These are phyloP conservation scores for Prototheca cutis DNA, from an alignment of 163 green algal genomes.

Conservation along the genomic window DNA sequence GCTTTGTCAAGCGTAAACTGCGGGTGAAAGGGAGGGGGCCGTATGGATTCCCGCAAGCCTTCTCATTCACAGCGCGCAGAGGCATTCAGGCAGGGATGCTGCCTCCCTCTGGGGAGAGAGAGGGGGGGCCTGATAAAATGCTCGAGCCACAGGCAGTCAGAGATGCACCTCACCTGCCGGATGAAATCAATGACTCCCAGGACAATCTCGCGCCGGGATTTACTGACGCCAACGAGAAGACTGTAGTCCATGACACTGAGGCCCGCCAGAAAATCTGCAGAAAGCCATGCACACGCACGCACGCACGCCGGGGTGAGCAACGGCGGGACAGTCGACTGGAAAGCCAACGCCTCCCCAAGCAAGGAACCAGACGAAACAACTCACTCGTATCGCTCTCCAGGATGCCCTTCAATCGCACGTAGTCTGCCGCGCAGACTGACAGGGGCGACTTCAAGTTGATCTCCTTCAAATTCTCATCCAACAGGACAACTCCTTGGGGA, in stretches of 20 bases:
- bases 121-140: too few relatives aligned
- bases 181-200: slow-evolving; percentile 96
- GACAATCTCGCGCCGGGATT: slow-evolving; percentile 45
- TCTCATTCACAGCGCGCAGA: too few relatives aligned
- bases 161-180: slow-evolving; percentile 50
- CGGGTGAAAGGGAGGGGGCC: too few relatives aligned
- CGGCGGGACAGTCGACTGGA: too few relatives aligned
- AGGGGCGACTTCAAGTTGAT: slow-evolving; percentile 51
- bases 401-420: slow-evolving; percentile 46
- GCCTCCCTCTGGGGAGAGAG: too few relatives aligned
- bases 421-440: slow-evolving; percentile 27
- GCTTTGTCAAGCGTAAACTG: slow-evolving; percentile 98
- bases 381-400: slow-evolving; percentile 67
- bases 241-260: slow-evolving; percentile 95
- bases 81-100: too few relatives aligned
- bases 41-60: too few relatives aligned
- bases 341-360: too few relatives aligned
- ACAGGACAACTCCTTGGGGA: slow-evolving; percentile 51
- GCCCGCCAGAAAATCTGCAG: slow-evolving; percentile 47
- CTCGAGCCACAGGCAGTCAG: too few relatives aligned
- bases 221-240: slow-evolving; percentile 75
- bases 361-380: too few relatives aligned
- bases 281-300: too few relatives aligned
- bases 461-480: slow-evolving; percentile 90
- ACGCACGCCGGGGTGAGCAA: too few relatives aligned